These are phyloP conservation scores for Ophiocordyceps camponoti-rufipedis DNA, from an alignment of 2,329 filamentous ascomycete species.

Conservation along the genomic window DNA sequence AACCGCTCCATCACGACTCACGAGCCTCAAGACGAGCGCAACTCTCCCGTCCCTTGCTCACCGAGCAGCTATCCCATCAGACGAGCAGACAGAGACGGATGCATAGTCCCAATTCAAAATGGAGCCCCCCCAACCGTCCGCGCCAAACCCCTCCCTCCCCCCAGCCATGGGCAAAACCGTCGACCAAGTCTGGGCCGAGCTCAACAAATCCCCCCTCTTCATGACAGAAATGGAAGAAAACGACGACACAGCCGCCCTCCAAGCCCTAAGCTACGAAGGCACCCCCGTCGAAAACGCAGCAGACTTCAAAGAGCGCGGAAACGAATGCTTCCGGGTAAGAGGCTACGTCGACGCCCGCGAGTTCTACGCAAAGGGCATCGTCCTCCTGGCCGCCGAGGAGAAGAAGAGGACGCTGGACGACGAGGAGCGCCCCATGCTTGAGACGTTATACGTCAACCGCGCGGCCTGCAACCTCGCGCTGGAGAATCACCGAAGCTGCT, in stretches of 20 bases:
- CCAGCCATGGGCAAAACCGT: constrained; percentile 29
- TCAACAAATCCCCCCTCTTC: constrained; percentile 61
- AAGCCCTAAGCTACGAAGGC: constrained; percentile 84
- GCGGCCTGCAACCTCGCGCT: constrained; percentile 80
- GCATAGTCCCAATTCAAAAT: too few relatives aligned
- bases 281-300: constrained; percentile 64
- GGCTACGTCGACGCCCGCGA: constrained; percentile 71
- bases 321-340: constrained; percentile 63
- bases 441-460: constrained; percentile 69
- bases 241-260: constrained; percentile 66
- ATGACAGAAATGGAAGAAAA: constrained; percentile 91
- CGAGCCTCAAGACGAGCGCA: too few relatives aligned
- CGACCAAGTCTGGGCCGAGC: constrained; percentile 36
- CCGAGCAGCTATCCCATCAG: too few relatives aligned
- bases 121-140: too few relatives aligned
- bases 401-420: constrained; percentile 20
- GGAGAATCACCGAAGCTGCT: constrained; percentile 75
- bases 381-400: constrained; percentile 49
- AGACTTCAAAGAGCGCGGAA: constrained; percentile 83
- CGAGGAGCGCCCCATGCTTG: constrained; percentile 38
- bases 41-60: too few relatives aligned
- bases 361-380: constrained; percentile 78
- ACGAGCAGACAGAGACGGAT: too few relatives aligned
- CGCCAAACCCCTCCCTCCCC: constrained; percentile 23
- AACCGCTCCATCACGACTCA: too few relatives aligned